Evolutionary conservation across 345 rosid genomes (phyloP).

Genomic region (Populus davidiana): DNA sequence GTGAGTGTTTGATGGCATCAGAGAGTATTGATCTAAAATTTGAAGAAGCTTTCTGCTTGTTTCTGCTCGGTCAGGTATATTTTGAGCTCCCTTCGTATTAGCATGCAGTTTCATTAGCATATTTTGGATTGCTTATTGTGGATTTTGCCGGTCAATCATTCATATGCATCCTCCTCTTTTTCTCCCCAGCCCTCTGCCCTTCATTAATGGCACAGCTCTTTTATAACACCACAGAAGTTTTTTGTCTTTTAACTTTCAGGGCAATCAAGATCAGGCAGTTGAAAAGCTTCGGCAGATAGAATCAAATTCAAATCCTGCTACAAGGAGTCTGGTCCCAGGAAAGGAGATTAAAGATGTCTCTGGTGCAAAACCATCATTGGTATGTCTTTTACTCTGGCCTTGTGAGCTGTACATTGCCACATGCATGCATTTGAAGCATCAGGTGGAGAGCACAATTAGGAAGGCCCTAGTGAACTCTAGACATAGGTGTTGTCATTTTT

Average conservation of each 20-base stretch:
- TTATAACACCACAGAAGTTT: constrained; percentile 1
- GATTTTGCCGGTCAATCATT: not conserved
- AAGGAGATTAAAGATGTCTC: constrained; percentile 53
- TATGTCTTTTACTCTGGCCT: constrained; percentile 25
- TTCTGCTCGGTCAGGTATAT: constrained; percentile 82
- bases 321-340: constrained; percentile 43
- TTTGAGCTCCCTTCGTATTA: not conserved
- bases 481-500: not conserved
- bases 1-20: constrained; percentile 78
- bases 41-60: constrained; percentile 80
- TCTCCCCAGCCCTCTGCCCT: not conserved
- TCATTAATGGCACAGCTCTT: constrained; percentile 2
- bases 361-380: constrained; percentile 52
- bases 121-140: not conserved
- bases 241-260: constrained; percentile 45
- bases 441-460: not conserved
- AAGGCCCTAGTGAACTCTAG: not conserved
- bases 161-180: not conserved
- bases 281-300: constrained; percentile 70
- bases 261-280: constrained; percentile 63
- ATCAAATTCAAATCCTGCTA: constrained; percentile 51
- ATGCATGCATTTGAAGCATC: constrained; percentile 6
- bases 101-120: constrained; percentile 11
- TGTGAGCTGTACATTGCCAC: not conserved
- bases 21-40: constrained; percentile 84